Conservation (phyloP, 108 stramenopile species). For the Chaetoceros muelleri region DNA sequence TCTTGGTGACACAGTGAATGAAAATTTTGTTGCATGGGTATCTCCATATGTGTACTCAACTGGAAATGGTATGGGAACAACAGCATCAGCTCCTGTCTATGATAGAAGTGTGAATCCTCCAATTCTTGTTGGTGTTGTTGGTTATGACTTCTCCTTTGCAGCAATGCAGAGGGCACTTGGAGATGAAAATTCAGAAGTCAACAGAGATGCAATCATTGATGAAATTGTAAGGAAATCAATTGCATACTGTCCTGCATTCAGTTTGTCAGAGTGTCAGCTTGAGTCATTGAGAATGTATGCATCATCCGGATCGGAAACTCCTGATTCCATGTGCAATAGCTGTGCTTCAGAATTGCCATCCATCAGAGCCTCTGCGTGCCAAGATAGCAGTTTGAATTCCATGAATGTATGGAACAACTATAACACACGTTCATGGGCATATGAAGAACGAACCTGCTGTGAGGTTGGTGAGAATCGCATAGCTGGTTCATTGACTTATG, state of each 20-base stretch:
- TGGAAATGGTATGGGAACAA: constrained; percentile 25
- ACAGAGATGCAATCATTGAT: background rate
- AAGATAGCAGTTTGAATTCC: background rate
- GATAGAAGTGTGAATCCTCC: constrained; percentile 30
- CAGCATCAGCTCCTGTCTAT: constrained; percentile 49
- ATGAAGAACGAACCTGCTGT: background rate
- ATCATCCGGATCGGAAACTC: too few species aligned
- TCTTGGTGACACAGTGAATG: constrained; percentile 26
- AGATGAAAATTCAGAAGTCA: background rate
- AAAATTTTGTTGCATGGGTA: constrained; percentile 43
- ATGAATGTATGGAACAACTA: background rate
- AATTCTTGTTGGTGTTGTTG: constrained; percentile 41
- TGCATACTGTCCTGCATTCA: background rate
- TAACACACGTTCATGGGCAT: background rate
- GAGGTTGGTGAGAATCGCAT: background rate
- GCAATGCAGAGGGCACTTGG: constrained; percentile 9
- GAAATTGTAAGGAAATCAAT: background rate
- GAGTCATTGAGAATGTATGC: background rate
- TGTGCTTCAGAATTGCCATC: background rate
- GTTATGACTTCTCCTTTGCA: constrained; percentile 19
- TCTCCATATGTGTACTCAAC: constrained; percentile 34
- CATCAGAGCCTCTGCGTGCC: background rate
- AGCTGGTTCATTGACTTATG: background rate
- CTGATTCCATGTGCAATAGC: background rate
- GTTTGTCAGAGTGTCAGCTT: background rate